Evolutionary conservation across 176 grass and related monocot genomes (phyloP).

Genomic region (Cenchrus purpureus): DNA sequence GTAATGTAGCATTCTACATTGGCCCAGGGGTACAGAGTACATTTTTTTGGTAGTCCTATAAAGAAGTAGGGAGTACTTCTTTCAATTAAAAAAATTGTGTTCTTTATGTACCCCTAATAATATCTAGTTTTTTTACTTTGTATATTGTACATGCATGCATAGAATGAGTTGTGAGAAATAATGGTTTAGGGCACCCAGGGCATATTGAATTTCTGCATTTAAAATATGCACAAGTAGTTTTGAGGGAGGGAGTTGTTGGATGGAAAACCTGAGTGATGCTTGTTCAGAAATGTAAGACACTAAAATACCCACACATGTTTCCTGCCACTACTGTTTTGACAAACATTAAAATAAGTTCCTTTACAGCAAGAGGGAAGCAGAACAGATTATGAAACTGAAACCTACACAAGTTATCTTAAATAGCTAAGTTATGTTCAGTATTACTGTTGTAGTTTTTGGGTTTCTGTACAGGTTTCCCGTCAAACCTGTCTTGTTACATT

Average conservation of each 20-base stretch:
- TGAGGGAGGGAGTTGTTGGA: background rate
- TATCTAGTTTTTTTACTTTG: background rate
- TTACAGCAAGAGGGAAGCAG: background rate
- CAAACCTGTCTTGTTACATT: too few relatives aligned
- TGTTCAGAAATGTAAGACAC: background rate
- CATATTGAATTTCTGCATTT: background rate
- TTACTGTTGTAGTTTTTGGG: background rate
- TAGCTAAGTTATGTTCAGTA: background rate
- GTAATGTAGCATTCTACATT: background rate
- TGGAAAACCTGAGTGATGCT: background rate
- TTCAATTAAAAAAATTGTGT: background rate
- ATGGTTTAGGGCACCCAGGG: background rate
- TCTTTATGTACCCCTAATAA: background rate
- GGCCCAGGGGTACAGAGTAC: background rate
- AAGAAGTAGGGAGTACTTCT: background rate
- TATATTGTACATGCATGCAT: background rate
- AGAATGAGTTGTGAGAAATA: background rate
- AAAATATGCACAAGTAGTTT: background rate
- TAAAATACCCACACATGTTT: background rate
- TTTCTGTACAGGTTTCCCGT: too few relatives aligned
- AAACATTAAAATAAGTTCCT: background rate
- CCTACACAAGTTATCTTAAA: conserved; percentile 1
- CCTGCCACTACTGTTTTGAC: background rate
- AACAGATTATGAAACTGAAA: background rate
- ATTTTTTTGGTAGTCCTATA: background rate